Conservation (phyloP, 106 monocot species). For the Xerophyta viscosa region DNA sequence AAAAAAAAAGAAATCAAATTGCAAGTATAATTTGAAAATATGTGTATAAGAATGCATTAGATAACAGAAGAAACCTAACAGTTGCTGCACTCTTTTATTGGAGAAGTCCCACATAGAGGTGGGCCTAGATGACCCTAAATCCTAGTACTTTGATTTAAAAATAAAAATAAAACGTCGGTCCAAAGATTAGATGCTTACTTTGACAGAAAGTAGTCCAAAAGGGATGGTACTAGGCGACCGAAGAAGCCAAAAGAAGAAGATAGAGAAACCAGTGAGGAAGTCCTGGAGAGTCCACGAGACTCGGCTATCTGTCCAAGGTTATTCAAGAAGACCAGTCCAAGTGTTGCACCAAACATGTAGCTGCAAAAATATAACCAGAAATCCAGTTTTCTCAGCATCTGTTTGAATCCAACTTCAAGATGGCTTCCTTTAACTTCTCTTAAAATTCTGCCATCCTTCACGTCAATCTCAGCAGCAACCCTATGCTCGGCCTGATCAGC, state of each 20-base stretch:
- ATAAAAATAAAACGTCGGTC: too few relatives aligned
- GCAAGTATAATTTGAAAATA: too few relatives aligned
- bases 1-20: too few relatives aligned
- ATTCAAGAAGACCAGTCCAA: slow-evolving; percentile 73
- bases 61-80: too few relatives aligned
- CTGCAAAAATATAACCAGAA: slow-evolving; percentile 80
- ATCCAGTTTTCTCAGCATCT: slow-evolving; percentile 35
- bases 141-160: too few relatives aligned
- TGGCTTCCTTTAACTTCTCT: background rate
- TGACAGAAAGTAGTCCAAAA: slow-evolving; percentile 39
- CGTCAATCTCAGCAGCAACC: background rate
- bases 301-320: slow-evolving; percentile 85
- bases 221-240: slow-evolving; percentile 50
- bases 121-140: too few relatives aligned
- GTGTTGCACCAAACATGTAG: slow-evolving; percentile 63
- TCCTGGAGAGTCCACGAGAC: slow-evolving; percentile 41
- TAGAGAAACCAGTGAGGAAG: slow-evolving; percentile 55
- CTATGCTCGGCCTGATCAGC: slow-evolving; percentile 10
- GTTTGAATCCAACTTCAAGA: slow-evolving; percentile 22
- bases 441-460: background rate
- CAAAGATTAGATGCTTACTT: slow-evolving; percentile 45
- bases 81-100: too few relatives aligned
- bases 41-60: too few relatives aligned
- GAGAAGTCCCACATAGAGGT: too few relatives aligned
- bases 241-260: slow-evolving; percentile 72